Evolutionary conservation across 306 rosid species (phyloP).

Genomic region (Vigna mungo): DNA sequence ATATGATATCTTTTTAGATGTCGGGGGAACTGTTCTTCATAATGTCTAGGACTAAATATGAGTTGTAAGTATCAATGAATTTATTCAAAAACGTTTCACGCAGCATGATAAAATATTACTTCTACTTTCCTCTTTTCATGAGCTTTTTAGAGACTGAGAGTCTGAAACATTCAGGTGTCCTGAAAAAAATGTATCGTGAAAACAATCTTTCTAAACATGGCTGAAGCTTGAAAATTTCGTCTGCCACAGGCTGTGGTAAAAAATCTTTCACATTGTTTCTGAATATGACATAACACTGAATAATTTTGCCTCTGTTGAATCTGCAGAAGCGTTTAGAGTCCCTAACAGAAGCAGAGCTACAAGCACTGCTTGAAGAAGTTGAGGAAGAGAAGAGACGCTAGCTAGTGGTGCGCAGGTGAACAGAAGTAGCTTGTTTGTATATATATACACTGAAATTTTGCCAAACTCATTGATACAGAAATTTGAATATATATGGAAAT

Average conservation of each 20-base stretch:
- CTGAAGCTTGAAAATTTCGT: constrained; percentile 33
- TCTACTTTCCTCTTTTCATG: neutral
- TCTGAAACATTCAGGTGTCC: constrained; percentile 21
- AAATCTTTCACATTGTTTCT: neutral
- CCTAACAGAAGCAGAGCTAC: constrained; percentile 92
- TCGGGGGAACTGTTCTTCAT: neutral
- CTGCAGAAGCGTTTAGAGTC: constrained; percentile 95
- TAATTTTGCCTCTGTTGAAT: constrained; percentile 34
- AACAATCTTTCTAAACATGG: neutral
- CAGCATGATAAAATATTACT: constrained; percentile 4
- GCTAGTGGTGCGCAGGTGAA: constrained; percentile 58
- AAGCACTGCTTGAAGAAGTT: constrained; percentile 86
- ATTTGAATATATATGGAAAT: constrained; percentile 15
- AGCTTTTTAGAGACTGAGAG: constrained; percentile 4
- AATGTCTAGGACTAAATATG: neutral
- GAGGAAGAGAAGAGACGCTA: constrained; percentile 91
- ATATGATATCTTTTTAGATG: constrained; percentile 15
- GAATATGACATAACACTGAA: constrained; percentile 28
- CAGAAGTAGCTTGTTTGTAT: constrained; percentile 48
- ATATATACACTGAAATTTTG: constrained; percentile 31
- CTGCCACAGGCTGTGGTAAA: neutral
- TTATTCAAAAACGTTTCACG: constrained; percentile 15
- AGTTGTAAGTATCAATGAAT: neutral
- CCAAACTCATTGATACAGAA: constrained; percentile 31
- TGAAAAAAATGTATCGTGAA: neutral